Base-by-base conservation (phyloP, 2,329 filamentous ascomycete genomes). In the Nigrospora osmanthi region DNA sequence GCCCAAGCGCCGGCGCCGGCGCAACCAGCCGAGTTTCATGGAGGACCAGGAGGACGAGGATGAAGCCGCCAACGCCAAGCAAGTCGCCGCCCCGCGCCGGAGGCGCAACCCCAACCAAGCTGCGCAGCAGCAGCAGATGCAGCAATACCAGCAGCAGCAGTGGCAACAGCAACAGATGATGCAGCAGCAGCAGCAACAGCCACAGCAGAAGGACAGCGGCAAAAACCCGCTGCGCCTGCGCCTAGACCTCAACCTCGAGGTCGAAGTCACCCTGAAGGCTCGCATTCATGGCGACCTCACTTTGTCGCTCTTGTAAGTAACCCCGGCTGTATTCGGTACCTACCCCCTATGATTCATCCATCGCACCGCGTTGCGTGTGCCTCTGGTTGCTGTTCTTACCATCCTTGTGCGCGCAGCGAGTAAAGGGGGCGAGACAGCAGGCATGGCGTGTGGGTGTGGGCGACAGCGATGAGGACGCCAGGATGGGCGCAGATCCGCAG, bases 251-350 rank as follows among this genome's bases (percentile, higher is more conserved):
- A 93, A 93, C 64, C 71, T 93, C 46, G 87, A 93, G 53, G 76
- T 93, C 41, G 87, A 93, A 64, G 87, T 93, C 49, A 84, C 89
- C 56, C 75, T 93, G 49, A 93, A 93, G 73, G 87, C 87, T 16
- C 83, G 84, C 64, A 89, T 93, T 52, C 82, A 89, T 56, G 89
- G 89, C 58, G 89, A 94, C 68, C 67, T 94, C 52, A 89, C 87
- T 32, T 66, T 91, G 52, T 81, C 81, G 52, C 73, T 91, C 49
- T 68, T 76, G 72, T 76, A 69, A 60, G 72, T 69, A 46, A 42
- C 10, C 16, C 35, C 39, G 32, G 9, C 23, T 28, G 23, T 28
- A n/a, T 28, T 28, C 9, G 23, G 9, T 28, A 28, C 23, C 23
- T 28, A 10, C 23, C 23, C 23, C 23, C 23, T 28, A 7, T 28